These are phyloP conservation scores for Saccharomycopsis fibuligera DNA, from an alignment of 805 yeast species.

Conservation along the genomic window DNA sequence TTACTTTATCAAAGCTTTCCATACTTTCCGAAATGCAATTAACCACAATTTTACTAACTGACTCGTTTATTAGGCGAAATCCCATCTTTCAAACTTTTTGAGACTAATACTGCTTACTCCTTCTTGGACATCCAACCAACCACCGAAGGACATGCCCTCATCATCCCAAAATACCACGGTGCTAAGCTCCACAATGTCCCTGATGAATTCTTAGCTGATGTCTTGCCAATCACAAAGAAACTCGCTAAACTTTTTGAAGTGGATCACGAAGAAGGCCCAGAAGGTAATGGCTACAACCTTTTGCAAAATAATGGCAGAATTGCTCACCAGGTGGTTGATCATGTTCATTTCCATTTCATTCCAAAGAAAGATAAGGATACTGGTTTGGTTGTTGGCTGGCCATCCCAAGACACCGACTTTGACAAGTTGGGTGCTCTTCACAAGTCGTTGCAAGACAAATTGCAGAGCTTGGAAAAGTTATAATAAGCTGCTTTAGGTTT, in stretches of 20 bases:
- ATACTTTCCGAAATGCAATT: no score
- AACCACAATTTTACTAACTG: neutral
- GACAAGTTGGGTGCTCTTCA: slow-evolving; percentile 64
- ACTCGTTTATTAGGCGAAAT: slow-evolving; percentile 61
- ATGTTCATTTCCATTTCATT: slow-evolving; percentile 93
- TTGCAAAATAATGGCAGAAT: slow-evolving; percentile 91
- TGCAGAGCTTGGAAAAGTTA: no score
- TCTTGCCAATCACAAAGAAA: slow-evolving; percentile 84
- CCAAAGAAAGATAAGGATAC: slow-evolving; percentile 72
- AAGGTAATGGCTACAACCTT: slow-evolving; percentile 76
- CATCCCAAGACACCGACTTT: slow-evolving; percentile 74
- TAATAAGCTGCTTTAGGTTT: no score
- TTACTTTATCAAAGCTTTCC: no score
- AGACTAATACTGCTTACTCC: slow-evolving; percentile 74
- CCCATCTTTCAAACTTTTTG: slow-evolving; percentile 86
- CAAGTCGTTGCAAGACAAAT: slow-evolving; percentile 46
- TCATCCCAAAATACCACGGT: slow-evolving; percentile 92
- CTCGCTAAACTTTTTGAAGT: slow-evolving; percentile 67
- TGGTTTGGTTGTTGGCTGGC: slow-evolving; percentile 92
- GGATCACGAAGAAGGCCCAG: slow-evolving; percentile 50
- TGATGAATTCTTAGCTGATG: slow-evolving; percentile 80
- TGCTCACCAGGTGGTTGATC: slow-evolving; percentile 94
- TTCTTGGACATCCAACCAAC: slow-evolving; percentile 94
- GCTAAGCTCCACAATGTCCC: slow-evolving; percentile 89
- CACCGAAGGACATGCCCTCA: slow-evolving; percentile 78